Percentiles rank a stretch among this genome's conserved stretches.
Conservation (phyloP, 345 rosid species). For the Carallia pectinifolia region DNA sequence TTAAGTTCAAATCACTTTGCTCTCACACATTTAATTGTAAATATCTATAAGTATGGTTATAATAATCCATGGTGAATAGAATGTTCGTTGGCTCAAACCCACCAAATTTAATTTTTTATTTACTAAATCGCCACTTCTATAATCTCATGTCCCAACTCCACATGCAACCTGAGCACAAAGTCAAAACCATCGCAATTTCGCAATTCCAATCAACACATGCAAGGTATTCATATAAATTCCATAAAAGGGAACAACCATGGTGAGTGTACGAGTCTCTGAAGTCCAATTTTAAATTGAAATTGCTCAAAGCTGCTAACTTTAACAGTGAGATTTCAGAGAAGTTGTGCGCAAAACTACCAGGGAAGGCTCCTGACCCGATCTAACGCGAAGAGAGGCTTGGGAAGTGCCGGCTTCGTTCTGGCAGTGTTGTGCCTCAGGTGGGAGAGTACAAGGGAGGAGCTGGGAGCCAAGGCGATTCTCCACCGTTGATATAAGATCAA, state of each 20-base stretch:
- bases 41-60: too few relatives aligned
- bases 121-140: too few relatives aligned
- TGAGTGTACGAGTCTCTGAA: not conserved
- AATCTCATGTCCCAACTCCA: too few relatives aligned
- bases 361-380: slow-evolving; percentile 59
- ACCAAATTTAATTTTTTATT: too few relatives aligned
- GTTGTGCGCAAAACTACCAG: slow-evolving; percentile 31
- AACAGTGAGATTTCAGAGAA: not conserved
- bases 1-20: too few relatives aligned
- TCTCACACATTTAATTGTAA: too few relatives aligned
- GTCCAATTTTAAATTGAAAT: not conserved
- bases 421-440: slow-evolving; percentile 57
- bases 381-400: slow-evolving; percentile 57
- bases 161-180: too few relatives aligned
- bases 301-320: not conserved
- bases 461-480: slow-evolving; percentile 57
- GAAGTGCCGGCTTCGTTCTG: slow-evolving; percentile 52
- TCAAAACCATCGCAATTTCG: too few relatives aligned
- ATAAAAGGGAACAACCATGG: not conserved
- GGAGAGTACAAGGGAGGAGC: slow-evolving; percentile 62
- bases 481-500: slow-evolving; percentile 57
- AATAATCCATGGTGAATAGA: too few relatives aligned
- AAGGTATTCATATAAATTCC: not conserved
- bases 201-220: too few relatives aligned
- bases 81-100: too few relatives aligned